Base-by-base conservation (phyloP, 1,284 basidiomycete species). In the Athelia sp. region DNA sequence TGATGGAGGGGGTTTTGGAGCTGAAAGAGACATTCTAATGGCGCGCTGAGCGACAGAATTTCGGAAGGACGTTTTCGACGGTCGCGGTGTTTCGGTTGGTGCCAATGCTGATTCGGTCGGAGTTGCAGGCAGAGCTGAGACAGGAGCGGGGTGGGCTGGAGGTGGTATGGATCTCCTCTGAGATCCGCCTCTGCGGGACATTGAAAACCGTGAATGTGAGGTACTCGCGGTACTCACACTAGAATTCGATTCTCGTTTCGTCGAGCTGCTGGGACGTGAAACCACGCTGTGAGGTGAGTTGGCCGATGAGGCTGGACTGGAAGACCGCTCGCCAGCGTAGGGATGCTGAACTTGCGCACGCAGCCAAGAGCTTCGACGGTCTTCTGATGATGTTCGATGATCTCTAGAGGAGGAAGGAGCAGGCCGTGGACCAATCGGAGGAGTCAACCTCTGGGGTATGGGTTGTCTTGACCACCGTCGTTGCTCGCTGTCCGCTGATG, bases 61-160 rank as follows among this genome's bases (percentile, higher is more conserved):
- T 48, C 79, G 76, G 65, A 79, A 75, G 4, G 72, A 66, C 10
- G 72, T 63, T 59, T 76, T 79, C 36, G 65, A 52, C 24, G 65
- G 55, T 19, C 64, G 49, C 42, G 59, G 53, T 26, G 18, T 22
- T n/a, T 22, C 24, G 2, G 66, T 59, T 1, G 62, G 55, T 24
- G 62, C 54, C 22, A 58, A 40, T n/a, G 51, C 50, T 18, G 60
- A 49, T 40, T 64, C 66, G 52, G 64, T 58, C 14, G 60, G 61
- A 2, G 84, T 84, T 3, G 84, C 79, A 49, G 83, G 83, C 24
- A 86, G 85, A 11, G 84, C 76, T 8, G 86, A 75, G 17, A 73
- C 81, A 0, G 86, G 86, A 4, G 82, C 77, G 31, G 86, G 86
- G 11, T 82, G 78, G 45, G 76, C 78, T 2, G 86, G 84, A 9